Base-by-base conservation (phyloP, 768 basidiomycete genomes). In the Leccinellum luteum region DNA sequence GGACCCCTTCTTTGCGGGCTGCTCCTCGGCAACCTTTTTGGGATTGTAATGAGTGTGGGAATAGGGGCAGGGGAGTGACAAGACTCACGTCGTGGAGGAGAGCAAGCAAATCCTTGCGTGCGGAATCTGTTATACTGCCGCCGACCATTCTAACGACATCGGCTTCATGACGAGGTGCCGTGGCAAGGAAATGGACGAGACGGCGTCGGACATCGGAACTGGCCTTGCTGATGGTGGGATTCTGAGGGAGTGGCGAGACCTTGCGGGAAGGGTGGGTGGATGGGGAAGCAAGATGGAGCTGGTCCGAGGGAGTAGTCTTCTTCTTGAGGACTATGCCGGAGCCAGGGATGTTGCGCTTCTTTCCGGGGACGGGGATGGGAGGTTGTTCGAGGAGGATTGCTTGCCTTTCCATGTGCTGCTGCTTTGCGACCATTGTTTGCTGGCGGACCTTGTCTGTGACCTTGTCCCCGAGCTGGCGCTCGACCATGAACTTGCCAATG, bases 401-500 rank as follows among this genome's bases (percentile, higher is more conserved):
- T 73, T 61, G 79, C 57, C 69, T 85, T 72, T 72, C 86, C 66
- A 64, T 77, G 64, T 70, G 81, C 76, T 71, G 79, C 60, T 75
- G 74, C 78, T 75, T 78, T 66, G 73, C 79, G 73, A 57, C 73
- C 78, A 65, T 77, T 66, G 61, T 74, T 59, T 52, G 81, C 76
- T 60, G 75, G 75, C 74, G 83, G 69, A 73, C 79, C 69, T 65
- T 81, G 70, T 64, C 76, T 56, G 64, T 76, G 57, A 76, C 69
- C 41, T 69, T 75, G 45, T 71, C 66, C 62, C 75, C 81, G 34
- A 89, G 78, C 64, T 89, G 79, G 50, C 82, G 82, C 51, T 85
- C 84, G 52, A 91, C 83, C 34, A 75, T 77, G 67, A 89, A 82
- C 70, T 86, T 90, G 35, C 88, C 88, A n/a, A 82, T 77, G 45